Base-by-base conservation (phyloP, 305 asterid species). In the Fraxinus floribunda region DNA sequence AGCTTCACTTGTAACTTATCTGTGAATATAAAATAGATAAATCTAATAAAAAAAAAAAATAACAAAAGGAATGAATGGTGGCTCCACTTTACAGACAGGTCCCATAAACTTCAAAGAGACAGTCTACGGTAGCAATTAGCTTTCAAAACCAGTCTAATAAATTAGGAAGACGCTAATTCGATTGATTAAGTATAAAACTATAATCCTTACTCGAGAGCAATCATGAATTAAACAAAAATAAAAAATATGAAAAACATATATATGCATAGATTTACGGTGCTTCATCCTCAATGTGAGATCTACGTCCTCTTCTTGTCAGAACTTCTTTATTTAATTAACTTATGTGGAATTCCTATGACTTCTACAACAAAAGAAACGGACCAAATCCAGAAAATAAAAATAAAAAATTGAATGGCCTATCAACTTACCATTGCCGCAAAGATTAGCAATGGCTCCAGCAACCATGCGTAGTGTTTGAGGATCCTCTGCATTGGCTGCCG, bases 381-480 rank as follows among this genome's bases (percentile, higher is more conserved):
- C 71, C 1, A 22, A 62, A 62, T 62, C 26, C 16, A 22, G 15
- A 22, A 22, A 18, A 62, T 62, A 18, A 7, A 24, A 24, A 0
- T 0, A 22, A 62, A 22, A 15, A 13, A 29, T 26, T 68, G 75
- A 68, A 68, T 0, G 49, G 73, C 44, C 46, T 44, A 36, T 29
- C 22, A 49, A 35, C 83, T 78, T 89, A 95, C 98, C 98, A 75
- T 93, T 95, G 80, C 98, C 98, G 84, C 98, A 93, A 39, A 93
- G 96, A 84, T 95, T 95, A 66, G 98, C 98, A 38, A 93, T 86
- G 49, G 98, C 98, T 78, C 98, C 98, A 55, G 98, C 98, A 74
- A 93, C 92, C 98, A 95, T 93, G 62, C 98, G 98, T 57, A 95
- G 95, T 20, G 98, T 95, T 88, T 95, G 98, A 81, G 98, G 96